Conservation (phyloP, 768 basidiomycete species). For the Cystobasidium onofrii region DNA sequence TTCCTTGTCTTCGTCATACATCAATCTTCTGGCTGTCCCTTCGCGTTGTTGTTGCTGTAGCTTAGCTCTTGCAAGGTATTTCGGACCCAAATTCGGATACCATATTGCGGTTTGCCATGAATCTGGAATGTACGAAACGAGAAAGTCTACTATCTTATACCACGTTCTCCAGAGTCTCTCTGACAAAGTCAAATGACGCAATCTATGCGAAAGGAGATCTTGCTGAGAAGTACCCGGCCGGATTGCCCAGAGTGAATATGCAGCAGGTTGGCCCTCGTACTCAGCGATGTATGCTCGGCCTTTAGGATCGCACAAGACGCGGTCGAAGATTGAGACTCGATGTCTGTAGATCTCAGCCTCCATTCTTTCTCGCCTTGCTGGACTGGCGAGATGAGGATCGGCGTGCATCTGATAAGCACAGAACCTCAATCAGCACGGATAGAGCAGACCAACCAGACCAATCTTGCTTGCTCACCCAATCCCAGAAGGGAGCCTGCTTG, state of each 20-base stretch:
- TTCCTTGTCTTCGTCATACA: neutral
- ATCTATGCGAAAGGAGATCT: neutral
- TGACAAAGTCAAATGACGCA: neutral
- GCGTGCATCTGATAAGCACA: neutral
- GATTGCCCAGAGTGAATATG: neutral
- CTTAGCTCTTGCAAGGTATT: neutral
- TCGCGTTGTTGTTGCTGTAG: neutral
- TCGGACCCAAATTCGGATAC: neutral
- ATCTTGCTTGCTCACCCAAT: neutral
- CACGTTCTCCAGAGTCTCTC: neutral
- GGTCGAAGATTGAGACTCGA: neutral
- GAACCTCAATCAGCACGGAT: too few species aligned
- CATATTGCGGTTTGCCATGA: neutral
- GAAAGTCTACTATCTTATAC: neutral
- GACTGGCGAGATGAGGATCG: neutral
- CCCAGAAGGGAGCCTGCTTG: neutral
- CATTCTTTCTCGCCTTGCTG: neutral
- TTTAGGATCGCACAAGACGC: neutral
- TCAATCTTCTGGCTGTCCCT: neutral
- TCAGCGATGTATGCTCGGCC: neutral
- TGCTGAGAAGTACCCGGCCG: neutral
- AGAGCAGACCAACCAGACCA: too few species aligned
- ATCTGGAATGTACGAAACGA: neutral
- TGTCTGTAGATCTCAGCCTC: neutral
- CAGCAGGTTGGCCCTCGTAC: slow-evolving; percentile 1